These are phyloP conservation scores for Amanita exitialis DNA, from an alignment of 768 basidiomycete genomes.

Conservation along the genomic window DNA sequence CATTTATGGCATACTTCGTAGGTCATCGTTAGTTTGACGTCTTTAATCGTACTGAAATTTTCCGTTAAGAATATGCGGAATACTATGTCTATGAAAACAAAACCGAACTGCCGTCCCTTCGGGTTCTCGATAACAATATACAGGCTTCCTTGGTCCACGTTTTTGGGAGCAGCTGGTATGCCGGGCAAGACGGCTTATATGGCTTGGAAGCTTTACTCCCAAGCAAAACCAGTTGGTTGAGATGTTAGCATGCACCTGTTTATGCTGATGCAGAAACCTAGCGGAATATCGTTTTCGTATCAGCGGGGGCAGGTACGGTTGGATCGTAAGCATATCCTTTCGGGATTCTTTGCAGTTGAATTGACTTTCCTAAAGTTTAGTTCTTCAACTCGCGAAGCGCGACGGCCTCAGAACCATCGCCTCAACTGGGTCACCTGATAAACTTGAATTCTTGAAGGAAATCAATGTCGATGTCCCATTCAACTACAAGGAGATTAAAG, in stretches of 20 bases:
- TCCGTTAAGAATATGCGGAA: slow-evolving; percentile 20
- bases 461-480: slow-evolving; percentile 51
- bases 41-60: no score
- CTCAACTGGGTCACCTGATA: slow-evolving; percentile 51
- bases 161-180: slow-evolving; percentile 29
- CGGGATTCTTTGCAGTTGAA: neutral
- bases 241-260: neutral
- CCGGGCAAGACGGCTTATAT: slow-evolving; percentile 21
- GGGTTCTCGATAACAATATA: slow-evolving; percentile 24
- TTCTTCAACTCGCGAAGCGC: slow-evolving; percentile 27
- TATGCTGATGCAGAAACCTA: slow-evolving; percentile 1
- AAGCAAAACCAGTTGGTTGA: slow-evolving; percentile 20
- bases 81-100: slow-evolving; percentile 17
- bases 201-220: slow-evolving; percentile 19
- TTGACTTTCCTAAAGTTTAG: slow-evolving; percentile 12
- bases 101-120: slow-evolving; percentile 4
- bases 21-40: neutral
- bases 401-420: slow-evolving; percentile 45
- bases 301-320: slow-evolving; percentile 18
- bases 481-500: slow-evolving; percentile 49
- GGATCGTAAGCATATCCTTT: slow-evolving; percentile 15
- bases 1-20: slow-evolving; percentile 19
- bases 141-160: slow-evolving; percentile 29
- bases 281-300: slow-evolving; percentile 19
- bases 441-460: slow-evolving; percentile 41